Evolutionary conservation across 257 asterid genomes (phyloP).

Genomic region (Solanum sparsipilum): DNA sequence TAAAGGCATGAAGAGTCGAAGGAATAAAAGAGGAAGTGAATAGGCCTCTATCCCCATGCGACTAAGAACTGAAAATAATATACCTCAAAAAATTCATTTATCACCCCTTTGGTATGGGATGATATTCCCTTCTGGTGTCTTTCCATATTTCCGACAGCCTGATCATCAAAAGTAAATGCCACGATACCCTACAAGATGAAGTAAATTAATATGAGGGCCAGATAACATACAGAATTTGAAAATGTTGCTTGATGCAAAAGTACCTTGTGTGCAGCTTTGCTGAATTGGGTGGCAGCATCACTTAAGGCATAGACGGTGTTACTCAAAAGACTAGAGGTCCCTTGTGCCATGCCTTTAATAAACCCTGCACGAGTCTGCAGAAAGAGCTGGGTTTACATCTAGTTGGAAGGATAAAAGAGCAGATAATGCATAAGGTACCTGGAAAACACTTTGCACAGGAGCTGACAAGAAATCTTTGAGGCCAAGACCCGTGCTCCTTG

Average conservation of each 20-base stretch:
- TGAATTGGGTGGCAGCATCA: slow-evolving; percentile 97
- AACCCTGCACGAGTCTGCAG: slow-evolving; percentile 92
- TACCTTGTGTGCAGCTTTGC: slow-evolving; percentile 97
- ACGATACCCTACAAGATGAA: slow-evolving; percentile 75
- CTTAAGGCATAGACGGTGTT: slow-evolving; percentile 89
- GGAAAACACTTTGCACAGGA: slow-evolving; percentile 74
- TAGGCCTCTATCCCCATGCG: neutral
- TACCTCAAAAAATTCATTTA: slow-evolving; percentile 93
- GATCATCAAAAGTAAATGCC: slow-evolving; percentile 85
- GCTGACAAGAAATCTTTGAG: slow-evolving; percentile 86
- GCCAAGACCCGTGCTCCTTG: slow-evolving; percentile 86
- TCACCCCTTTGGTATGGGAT: slow-evolving; percentile 82
- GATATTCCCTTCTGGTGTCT: slow-evolving; percentile 68
- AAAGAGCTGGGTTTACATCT: slow-evolving; percentile 7
- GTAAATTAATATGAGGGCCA: neutral
- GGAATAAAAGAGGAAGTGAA: neutral
- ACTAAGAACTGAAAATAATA: neutral
- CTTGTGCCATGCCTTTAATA: slow-evolving; percentile 90
- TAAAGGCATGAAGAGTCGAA: neutral
- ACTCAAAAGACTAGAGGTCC: slow-evolving; percentile 90
- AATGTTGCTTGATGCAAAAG: neutral
- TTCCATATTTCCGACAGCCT: slow-evolving; percentile 46
- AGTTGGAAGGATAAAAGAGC: neutral
- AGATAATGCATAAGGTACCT: slow-evolving; percentile 31
- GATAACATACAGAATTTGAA: neutral